These are phyloP conservation scores for Apiospora phragmitis DNA, from an alignment of 2,329 filamentous ascomycete species.

Conservation along the genomic window DNA sequence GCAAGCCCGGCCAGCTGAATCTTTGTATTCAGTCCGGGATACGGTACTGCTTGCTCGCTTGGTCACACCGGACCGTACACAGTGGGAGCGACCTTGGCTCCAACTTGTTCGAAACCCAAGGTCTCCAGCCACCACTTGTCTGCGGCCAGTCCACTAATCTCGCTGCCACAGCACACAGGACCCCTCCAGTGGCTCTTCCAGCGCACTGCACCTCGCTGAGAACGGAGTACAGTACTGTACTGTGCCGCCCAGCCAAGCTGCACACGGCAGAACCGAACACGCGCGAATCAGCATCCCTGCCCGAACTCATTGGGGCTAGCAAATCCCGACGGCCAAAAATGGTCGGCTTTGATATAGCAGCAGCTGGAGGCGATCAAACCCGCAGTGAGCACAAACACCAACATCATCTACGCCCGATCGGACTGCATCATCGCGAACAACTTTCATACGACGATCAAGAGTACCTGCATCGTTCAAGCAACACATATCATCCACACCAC, in stretches of 20 bases:
- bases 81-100: background rate
- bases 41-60: background rate
- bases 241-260: background rate
- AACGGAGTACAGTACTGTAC: background rate
- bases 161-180: background rate
- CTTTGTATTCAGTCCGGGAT: background rate
- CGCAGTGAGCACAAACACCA: background rate
- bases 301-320: slow-evolving; percentile 6
- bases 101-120: background rate
- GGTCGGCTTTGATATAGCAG: slow-evolving; percentile 3
- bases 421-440: background rate
- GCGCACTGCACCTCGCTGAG: background rate
- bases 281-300: slow-evolving; percentile 8
- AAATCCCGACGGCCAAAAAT: slow-evolving; percentile 7
- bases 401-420: background rate
- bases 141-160: background rate
- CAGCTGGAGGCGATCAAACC: slow-evolving; percentile 5
- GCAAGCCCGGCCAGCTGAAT: background rate
- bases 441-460: background rate
- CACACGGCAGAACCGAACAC: background rate
- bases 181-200: slow-evolving; percentile 4
- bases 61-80: background rate
- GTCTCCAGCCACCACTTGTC: background rate
- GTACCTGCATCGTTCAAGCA: background rate
- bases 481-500: background rate